Evolutionary conservation across 2,329 filamentous ascomycete species (phyloP), one percentile per base, ranked within the genome.

Genomic region (Fusarium sp.): DNA sequence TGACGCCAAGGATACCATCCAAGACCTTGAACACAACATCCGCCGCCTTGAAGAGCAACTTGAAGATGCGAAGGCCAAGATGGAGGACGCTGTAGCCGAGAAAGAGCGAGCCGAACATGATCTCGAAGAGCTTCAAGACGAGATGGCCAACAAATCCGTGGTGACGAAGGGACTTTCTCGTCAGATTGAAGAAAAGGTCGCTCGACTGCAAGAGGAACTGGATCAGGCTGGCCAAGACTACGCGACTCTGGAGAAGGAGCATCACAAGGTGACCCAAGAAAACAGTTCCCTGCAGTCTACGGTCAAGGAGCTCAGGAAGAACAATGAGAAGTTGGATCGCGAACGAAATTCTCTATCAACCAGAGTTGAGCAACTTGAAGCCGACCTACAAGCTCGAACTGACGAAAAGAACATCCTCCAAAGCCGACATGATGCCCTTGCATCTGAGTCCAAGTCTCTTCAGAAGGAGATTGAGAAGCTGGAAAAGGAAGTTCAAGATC

Each of bases 71-170:
- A 88, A 86, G 71, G 84, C 87, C 15, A 86, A 86, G 71, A 80
- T 87, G 20, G 82, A 89, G 40, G 83, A 88, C 55, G 88, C 89
- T 1, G 66, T 85, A 11, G 77, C 82, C 3, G 85, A 90, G 60
- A 89, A 88, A 71, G 83, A 88, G 26, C 85, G 86, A 33, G 89
- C 89, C 4, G 87, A 90, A 73, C 82, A 81, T 10, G 86, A 91
- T 64, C 81, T 91, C 18, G 86, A 90, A 73, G 89, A 91, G 75
- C 84, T 94, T 27, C 91, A 93, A 68, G 91, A 93, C 58, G 92
- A 94, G 75, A 89, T 94, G 86, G 87, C 91, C 26, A 91, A 95
- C 80, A 94, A 94, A 74, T 95, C 92, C 0, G 87, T 94, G 40
- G 89, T 89, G 57, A 92, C 91, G 15, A 94, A 92, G 77, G 92